Conservation (phyloP, 176 grass and related monocot species). For the Eleusine indica region DNA sequence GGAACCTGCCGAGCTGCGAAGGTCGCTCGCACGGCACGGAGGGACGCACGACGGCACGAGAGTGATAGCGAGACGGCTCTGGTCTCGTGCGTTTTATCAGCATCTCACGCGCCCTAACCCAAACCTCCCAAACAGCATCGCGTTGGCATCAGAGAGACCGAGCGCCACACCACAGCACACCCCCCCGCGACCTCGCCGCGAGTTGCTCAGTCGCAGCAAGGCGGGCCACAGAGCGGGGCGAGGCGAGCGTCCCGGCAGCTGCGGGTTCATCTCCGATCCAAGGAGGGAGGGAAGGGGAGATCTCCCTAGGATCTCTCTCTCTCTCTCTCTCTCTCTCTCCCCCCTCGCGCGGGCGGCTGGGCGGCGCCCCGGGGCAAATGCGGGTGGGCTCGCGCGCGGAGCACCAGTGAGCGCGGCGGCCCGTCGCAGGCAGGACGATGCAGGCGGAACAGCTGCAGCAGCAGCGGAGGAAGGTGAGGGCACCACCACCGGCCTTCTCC, state of each 20-base stretch:
- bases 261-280: slow-evolving; percentile 18
- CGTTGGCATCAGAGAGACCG: neutral
- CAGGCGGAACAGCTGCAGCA: slow-evolving; percentile 47
- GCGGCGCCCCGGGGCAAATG: slow-evolving; percentile 50
- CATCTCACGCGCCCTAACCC: neutral
- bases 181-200: slow-evolving; percentile 30
- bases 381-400: slow-evolving; percentile 40
- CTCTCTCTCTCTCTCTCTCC: neutral
- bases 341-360: slow-evolving; percentile 26
- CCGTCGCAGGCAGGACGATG: slow-evolving; percentile 27
- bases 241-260: slow-evolving; percentile 17
- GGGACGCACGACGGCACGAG: neutral
- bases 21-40: slow-evolving; percentile 11
- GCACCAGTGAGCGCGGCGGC: neutral
- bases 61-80: too few species aligned
- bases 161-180: neutral
- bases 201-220: slow-evolving; percentile 49
- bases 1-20: neutral
- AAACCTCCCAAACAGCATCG: neutral
- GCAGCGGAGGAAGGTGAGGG: slow-evolving; percentile 59
- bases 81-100: neutral
- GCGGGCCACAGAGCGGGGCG: slow-evolving; percentile 29
- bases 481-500: neutral
- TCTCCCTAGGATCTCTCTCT: neutral
- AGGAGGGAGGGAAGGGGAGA: neutral